Evolutionary conservation across 1,284 basidiomycete species (phyloP), one percentile per base, ranked within the genome.

Genomic region (Boletus semigastroideus): DNA sequence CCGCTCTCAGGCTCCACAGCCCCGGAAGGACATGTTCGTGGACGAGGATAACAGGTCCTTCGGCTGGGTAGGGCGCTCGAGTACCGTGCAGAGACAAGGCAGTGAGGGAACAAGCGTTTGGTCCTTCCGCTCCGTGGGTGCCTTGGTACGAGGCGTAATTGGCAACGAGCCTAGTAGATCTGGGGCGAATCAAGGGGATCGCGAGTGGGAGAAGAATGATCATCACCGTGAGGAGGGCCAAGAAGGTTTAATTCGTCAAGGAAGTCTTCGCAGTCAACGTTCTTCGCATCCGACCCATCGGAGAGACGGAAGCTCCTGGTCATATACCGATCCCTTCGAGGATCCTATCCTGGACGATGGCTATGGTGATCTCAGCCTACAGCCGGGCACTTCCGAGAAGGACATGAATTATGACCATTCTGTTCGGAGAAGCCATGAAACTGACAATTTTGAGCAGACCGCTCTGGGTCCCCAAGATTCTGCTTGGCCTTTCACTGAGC

Each of bases 11-110:
- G 17, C 43, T n/a, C 49, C 11, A 13, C 62, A 49, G 14, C 67
- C 67, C 11, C 60, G 86, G 33, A 74, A 77, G 28, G 87, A 90
- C 63, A 90, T 90, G 80, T 77, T 90, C 33, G 87, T 82, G 2
- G 87, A 90, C 53, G 87, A 90, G 67, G 87, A 90, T 60, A 75
- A 78, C 2, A 72, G 76, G 13, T 76, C 80, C 19, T 82, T 85
- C 51, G 74, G 70, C 30, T 62, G 33, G 67, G 58, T 51, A 59
- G 59, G 48, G 63, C 60, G 46, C 60, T 68, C 59, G 63, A 43
- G 53, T 66, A 56, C 57, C 59, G n/a, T 64, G 62, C 54, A 71
- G 68, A 55, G 73, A 64, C 41, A 72, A 33, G 51, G 67, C 43
- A 68, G 70, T 16, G 74, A 71, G 6, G 42, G 42, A 22, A 48